Base-by-base conservation (phyloP, 257 asterid species). In the Anisodus tanguticus region DNA sequence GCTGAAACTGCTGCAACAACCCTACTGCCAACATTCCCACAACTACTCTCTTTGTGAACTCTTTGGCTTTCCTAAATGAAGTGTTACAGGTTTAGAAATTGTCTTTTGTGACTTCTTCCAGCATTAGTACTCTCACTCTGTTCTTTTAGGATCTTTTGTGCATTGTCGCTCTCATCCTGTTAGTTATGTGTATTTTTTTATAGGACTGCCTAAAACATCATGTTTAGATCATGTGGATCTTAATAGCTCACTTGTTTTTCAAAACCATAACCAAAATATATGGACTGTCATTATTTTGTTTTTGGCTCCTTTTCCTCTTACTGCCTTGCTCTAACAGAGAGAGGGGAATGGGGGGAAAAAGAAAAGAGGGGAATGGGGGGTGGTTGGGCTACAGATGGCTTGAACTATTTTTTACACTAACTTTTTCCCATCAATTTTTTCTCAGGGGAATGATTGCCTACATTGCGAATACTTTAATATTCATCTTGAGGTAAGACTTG, bases 401-500 rank as follows among this genome's bases (percentile, higher is more conserved):
- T 47, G 13, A 49, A 19, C 43, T 74, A 49, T 74, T 74, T 72
- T 3, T 49, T 26, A 49, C 19, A 0, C 13, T 71, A 12, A 22
- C 15, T 16, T 49, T 22, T 49, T 49, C 19, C 41, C 81, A 74
- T 15, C 37, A 22, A 11, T 49, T 74, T 8, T 74, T 74, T 74
- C 15, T 12, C 85, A 82, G 85, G 80, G 80, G 53, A 68, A 68
- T 82, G 85, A 17, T 82, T 49, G 85, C 85, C 41, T 82, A 82
- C 77, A 67, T 82, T 63, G 85, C 85, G 3, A 82, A 82, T 82
- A 82, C 85, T 66, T 51, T 82, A 45, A 82, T 82, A 66, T 82
- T 82, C 80, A 53, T 82, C 67, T 53, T 82, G 64, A 82, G 85
- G 85, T 82, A 35, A 82, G 69, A 35, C 22, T 22, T 7, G 6